These are phyloP conservation scores for Cucumis hystrix DNA, from an alignment of 306 rosid genomes.

Conservation along the genomic window DNA sequence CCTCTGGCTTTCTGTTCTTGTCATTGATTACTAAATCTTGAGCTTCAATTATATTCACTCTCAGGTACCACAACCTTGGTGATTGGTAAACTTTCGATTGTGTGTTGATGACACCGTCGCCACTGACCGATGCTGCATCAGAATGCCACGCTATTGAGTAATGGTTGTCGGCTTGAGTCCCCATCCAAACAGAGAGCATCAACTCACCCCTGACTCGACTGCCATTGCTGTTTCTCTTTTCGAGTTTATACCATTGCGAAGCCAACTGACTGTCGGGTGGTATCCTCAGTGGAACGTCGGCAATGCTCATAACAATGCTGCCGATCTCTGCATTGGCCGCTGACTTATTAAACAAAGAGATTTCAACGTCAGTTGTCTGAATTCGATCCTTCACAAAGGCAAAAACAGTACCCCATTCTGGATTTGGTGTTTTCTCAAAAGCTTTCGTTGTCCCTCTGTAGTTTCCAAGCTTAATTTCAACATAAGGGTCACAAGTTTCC, in stretches of 20 bases:
- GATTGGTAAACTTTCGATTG: constrained; percentile 17
- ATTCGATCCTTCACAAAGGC: constrained; percentile 10
- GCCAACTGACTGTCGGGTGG: constrained; percentile 32
- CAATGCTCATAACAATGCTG: background rate
- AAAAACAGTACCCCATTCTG: constrained; percentile 20
- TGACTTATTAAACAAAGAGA: constrained; percentile 15
- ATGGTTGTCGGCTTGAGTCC: constrained; percentile 32
- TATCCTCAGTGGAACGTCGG: constrained; percentile 22
- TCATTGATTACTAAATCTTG: constrained; percentile 17
- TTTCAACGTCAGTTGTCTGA: background rate
- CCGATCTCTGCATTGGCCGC: constrained; percentile 5
- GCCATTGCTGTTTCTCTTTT: constrained; percentile 1
- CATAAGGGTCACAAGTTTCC: constrained; percentile 5
- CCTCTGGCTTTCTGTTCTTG: constrained; percentile 5
- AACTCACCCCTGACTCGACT: constrained; percentile 19
- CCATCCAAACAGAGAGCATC: constrained; percentile 44
- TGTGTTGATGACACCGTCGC: background rate
- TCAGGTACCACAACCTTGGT: constrained; percentile 37
- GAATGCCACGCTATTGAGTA: constrained; percentile 10
- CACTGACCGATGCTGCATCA: background rate
- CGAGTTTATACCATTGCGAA: constrained; percentile 19
- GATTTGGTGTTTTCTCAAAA: constrained; percentile 3
- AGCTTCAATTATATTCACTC: constrained; percentile 33
- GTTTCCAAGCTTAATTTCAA: constrained; percentile 32
- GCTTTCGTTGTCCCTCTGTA: constrained; percentile 15